Percentiles rank a stretch among this genome's conserved stretches.
Conservation (phyloP, 2,329 filamentous ascomycete species). For the Pseudogymnoascus sp. region DNA sequence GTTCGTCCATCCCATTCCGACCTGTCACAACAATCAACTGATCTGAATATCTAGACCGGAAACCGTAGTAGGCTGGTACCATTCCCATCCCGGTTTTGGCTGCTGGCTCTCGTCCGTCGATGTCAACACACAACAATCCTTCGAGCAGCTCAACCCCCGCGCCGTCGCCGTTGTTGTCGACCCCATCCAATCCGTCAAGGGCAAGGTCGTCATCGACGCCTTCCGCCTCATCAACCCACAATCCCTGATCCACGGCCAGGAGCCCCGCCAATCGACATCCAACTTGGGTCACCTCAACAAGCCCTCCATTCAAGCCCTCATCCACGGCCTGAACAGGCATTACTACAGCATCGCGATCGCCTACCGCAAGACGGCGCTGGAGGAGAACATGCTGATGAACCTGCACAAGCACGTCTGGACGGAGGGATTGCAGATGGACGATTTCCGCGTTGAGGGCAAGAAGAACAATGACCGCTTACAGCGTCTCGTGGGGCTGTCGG, state of each 20-base stretch:
- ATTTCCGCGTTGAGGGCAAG: constrained; percentile 78
- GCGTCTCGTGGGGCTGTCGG: constrained; percentile 79
- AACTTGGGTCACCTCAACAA: constrained; percentile 98
- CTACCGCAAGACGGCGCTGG: constrained; percentile 92
- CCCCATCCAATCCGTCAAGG: constrained; percentile 98
- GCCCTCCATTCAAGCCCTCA: constrained; percentile 97
- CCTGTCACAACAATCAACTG: constrained; percentile 15
- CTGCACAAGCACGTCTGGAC: constrained; percentile 99
- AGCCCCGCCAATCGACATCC: constrained; percentile 94
- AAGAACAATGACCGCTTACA: constrained; percentile 85
- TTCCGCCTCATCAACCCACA: constrained; percentile 98
- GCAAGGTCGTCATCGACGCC: constrained; percentile 98
- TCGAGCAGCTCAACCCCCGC: constrained; percentile 94
- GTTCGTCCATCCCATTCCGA: constrained; percentile 43
- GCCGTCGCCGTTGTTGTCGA: constrained; percentile 97
- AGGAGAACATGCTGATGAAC: constrained; percentile 99
- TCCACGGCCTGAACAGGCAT: constrained; percentile 95
- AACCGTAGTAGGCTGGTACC: constrained; percentile 98
- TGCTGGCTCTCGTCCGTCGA: constrained; percentile 99
- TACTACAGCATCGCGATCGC: constrained; percentile 99
- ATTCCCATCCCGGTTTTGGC: constrained; percentile 97
- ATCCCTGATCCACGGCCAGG: constrained; percentile 94
- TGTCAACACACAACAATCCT: constrained; percentile 99
- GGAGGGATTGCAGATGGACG: constrained; percentile 92
- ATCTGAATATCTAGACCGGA: constrained; percentile 60